Evolutionary conservation across 2,329 filamentous ascomycete species (phyloP), one percentile per base, ranked within the genome.

Genomic region (Nothopassalora personata): DNA sequence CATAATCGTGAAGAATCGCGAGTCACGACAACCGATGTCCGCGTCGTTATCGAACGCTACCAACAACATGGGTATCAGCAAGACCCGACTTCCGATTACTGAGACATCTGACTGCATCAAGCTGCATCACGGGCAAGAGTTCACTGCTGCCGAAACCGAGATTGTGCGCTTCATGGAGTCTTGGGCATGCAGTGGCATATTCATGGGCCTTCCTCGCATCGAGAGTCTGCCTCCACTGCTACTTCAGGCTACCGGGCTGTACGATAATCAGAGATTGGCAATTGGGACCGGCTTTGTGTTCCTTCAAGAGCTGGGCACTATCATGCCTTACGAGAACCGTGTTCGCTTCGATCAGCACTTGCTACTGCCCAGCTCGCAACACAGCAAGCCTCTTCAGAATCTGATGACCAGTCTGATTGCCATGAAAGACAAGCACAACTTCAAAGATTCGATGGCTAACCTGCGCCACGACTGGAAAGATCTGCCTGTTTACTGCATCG

Each of bases 241-340:
- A 36, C 71, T 94, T 39, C 82, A 84, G 19, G 80, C 83, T 8
- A 75, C 85, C 0, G 80, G 79, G 1, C 76, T 86, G 56, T 93
- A 93, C 67, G 76, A 82, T 6, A 73, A 80, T 51, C 71, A 73
- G 53, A 75, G 75, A 13, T 23, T 57, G 9, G 34, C 4, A 2
- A 27, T 30, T 9, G 69, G 71, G 45, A 76, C 79, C 4, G 81
- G 81, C 36, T 86, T 83, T 79, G 80, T 83, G 1, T 90, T 92
- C 63, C 74, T 94, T 31, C 88, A 92, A 67, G 90, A 94, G 70
- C 79, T 92, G 45, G 88, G 88, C 10, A 83, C 85, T 55, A 80
- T 91, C 46, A 75, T 83, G 7, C 87, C 89, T 0, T 90, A 86
- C 81, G 87, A 91, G 66, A 83, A 90, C 51, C 81, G 81, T 3